These are phyloP conservation scores for Botryotinia narcissicola DNA, from an alignment of 2,329 filamentous ascomycete genomes.

Conservation along the genomic window DNA sequence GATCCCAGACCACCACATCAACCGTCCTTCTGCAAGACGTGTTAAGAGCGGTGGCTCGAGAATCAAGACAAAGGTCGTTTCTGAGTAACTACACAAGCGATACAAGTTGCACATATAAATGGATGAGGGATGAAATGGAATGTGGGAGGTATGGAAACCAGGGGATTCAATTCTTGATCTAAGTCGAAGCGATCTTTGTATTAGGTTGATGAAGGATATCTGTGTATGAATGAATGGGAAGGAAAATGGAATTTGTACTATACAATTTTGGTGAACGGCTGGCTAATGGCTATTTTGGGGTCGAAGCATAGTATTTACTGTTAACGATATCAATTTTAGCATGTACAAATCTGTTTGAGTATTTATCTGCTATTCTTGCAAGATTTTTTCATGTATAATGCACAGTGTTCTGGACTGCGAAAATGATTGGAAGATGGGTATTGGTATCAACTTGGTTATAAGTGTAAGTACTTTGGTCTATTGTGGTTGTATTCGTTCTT, in stretches of 20 bases:
- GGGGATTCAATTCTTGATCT: not conserved
- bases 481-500: too few species aligned
- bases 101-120: not conserved
- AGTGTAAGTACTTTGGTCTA: too few species aligned
- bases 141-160: not conserved
- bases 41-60: slow-evolving; percentile 53
- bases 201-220: not conserved
- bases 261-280: slow-evolving; percentile 13
- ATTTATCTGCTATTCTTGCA: not conserved
- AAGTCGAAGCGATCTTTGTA: not conserved
- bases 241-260: slow-evolving; percentile 16
- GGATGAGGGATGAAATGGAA: not conserved
- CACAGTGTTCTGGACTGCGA: too few species aligned
- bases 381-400: not conserved
- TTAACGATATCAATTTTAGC: slow-evolving; percentile 6
- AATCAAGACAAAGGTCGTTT: slow-evolving; percentile 27
- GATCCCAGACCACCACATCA: slow-evolving; percentile 65
- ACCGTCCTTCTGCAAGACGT: slow-evolving; percentile 72
- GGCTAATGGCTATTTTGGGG: not conserved
- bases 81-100: slow-evolving; percentile 6
- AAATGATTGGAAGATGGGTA: not conserved
- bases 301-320: slow-evolving; percentile 4
- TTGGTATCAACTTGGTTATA: too few species aligned
- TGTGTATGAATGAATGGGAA: slow-evolving; percentile 2
- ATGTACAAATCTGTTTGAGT: slow-evolving; percentile 8